Conservation (phyloP, 2,329 filamentous ascomycete species). For the Fonsecaea pedrosoi region DNA sequence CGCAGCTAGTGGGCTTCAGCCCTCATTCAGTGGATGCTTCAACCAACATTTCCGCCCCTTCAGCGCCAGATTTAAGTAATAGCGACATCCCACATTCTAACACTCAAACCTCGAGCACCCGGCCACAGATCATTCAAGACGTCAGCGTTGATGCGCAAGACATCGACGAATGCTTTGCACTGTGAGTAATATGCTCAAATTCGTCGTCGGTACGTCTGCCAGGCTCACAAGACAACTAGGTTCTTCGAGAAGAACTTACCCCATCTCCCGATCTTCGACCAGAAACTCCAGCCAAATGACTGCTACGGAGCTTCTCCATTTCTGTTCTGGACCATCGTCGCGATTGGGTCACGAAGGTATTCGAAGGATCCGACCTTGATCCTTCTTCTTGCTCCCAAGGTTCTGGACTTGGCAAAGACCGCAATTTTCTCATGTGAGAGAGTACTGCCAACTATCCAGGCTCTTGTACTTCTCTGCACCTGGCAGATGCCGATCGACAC, state of each 20-base stretch:
- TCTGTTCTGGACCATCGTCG: constrained; percentile 70
- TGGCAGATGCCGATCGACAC: constrained; percentile 32
- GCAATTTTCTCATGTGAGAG: constrained; percentile 27
- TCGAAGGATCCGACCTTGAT: constrained; percentile 60
- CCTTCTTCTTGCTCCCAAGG: constrained; percentile 50
- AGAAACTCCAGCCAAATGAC: constrained; percentile 58
- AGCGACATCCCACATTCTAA: neutral
- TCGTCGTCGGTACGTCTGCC: neutral
- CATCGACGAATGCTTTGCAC: constrained; percentile 41
- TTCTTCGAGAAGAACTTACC: constrained; percentile 69
- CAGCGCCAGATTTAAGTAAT: neutral
- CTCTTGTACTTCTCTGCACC: constrained; percentile 29
- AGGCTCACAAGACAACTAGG: constrained; percentile 6
- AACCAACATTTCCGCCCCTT: neutral
- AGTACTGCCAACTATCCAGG: constrained; percentile 25
- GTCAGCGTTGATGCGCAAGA: constrained; percentile 21
- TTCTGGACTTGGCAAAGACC: constrained; percentile 22
- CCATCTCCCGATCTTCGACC: constrained; percentile 67
- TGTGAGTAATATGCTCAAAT: constrained; percentile 40
- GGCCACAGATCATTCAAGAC: constrained; percentile 23
- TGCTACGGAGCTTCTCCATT: constrained; percentile 65
- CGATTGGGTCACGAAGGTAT: constrained; percentile 67
- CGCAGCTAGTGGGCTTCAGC: constrained; percentile 1
- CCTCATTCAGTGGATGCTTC: neutral
- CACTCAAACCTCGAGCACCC: neutral